Evolutionary conservation across 2,329 filamentous ascomycete species (phyloP).

Genomic region (Neonectria sp.): DNA sequence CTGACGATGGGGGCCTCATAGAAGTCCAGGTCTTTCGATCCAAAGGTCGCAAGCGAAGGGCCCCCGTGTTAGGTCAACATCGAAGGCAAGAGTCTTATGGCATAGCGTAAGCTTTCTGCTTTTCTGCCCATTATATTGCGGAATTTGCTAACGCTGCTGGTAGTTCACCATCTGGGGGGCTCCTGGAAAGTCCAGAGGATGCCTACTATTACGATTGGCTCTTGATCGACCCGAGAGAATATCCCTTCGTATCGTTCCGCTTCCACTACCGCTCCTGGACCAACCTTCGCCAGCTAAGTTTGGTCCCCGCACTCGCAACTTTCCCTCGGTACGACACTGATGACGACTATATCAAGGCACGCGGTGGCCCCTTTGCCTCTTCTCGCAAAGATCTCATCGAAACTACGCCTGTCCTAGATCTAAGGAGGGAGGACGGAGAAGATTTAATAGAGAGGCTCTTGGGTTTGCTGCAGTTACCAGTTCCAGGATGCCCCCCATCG

Average conservation of each 20-base stretch:
- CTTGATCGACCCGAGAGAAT: conserved; percentile 65
- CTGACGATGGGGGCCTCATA: conserved; percentile 69
- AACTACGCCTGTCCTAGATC: too few species aligned
- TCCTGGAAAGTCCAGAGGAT: conserved; percentile 66
- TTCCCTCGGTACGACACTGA: neutral
- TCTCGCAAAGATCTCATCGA: neutral
- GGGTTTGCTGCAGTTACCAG: neutral
- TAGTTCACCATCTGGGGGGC: conserved; percentile 67
- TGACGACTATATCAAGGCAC: neutral
- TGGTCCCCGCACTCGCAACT: conserved; percentile 55
- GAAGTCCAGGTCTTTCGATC: conserved; percentile 69
- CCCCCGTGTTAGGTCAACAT: conserved; percentile 60
- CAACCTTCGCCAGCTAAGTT: conserved; percentile 62
- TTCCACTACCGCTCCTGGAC: conserved; percentile 71
- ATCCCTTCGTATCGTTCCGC: conserved; percentile 67
- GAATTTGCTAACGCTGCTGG: conserved; percentile 26
- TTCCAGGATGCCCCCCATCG: neutral
- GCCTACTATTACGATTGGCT: conserved; percentile 67
- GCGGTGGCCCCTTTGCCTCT: neutral
- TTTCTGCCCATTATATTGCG: neutral
- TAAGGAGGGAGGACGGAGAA: neutral
- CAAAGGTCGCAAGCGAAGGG: conserved; percentile 60
- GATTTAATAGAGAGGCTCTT: conserved; percentile 1
- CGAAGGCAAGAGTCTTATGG: conserved; percentile 66
- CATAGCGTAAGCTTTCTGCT: conserved; percentile 62